Evolutionary conservation across 768 basidiomycete genomes (phyloP).

Genomic region (Panaeolus cyanescens): DNA sequence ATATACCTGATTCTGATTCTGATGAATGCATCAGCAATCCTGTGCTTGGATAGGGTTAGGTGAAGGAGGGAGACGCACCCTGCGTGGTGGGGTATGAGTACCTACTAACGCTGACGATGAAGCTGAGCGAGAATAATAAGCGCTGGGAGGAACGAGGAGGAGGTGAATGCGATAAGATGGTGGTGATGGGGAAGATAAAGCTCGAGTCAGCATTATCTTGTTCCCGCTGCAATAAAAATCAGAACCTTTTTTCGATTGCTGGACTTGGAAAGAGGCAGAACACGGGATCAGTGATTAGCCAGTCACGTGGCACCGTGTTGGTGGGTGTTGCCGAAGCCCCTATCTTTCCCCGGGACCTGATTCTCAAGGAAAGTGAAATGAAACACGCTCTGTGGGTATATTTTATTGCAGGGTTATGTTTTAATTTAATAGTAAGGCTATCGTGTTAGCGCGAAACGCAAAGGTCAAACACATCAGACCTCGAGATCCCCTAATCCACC

Average conservation of each 20-base stretch:
- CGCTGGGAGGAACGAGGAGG: background rate
- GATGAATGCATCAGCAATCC: background rate
- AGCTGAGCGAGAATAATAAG: background rate
- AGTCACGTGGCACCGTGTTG: background rate
- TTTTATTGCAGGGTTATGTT: too few species aligned
- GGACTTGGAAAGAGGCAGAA: background rate
- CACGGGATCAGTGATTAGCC: background rate
- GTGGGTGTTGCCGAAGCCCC: background rate
- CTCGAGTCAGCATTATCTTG: background rate
- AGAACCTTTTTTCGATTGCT: background rate
- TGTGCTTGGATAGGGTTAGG: background rate
- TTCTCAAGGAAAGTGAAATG: background rate
- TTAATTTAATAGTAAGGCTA: too few species aligned
- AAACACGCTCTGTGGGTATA: too few species aligned
- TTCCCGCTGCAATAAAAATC: background rate
- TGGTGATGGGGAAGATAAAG: constrained; percentile 1
- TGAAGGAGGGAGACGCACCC: too few species aligned
- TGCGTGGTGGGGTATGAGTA: too few species aligned
- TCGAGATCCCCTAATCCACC: too few species aligned
- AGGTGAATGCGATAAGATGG: background rate
- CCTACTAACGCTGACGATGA: too few species aligned
- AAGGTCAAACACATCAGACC: too few species aligned
- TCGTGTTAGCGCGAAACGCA: too few species aligned
- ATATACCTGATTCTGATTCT: too few species aligned
- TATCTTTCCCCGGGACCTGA: background rate